These are phyloP conservation scores for Tetrahymena thermophila DNA, from an alignment of 73 alveolate genomes.

Conservation along the genomic window DNA sequence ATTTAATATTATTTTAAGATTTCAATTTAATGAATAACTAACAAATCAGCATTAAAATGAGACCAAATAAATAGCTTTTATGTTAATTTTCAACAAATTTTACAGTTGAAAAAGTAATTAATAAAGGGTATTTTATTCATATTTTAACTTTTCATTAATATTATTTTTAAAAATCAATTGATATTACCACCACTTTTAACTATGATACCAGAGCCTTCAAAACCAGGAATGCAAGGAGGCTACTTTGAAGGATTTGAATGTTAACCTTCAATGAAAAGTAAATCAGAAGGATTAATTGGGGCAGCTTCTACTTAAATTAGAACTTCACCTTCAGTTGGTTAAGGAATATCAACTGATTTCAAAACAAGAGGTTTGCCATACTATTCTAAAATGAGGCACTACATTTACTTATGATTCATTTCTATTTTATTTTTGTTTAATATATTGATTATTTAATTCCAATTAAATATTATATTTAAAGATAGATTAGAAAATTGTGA, in stretches of 20 bases:
- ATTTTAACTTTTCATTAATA: no score
- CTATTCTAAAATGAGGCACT: constrained; percentile 6
- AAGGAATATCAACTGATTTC: constrained; percentile 40
- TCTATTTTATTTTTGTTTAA: background rate
- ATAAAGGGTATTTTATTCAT: no score
- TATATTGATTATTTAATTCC: background rate
- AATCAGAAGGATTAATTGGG: constrained; percentile 70
- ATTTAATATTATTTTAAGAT: no score
- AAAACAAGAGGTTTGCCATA: background rate
- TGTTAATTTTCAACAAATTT: no score
- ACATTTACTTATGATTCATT: background rate
- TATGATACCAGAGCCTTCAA: constrained; percentile 55
- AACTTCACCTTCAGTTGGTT: constrained; percentile 44
- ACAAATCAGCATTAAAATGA: no score
- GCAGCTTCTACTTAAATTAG: constrained; percentile 56
- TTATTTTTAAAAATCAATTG: background rate
- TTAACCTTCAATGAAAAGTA: background rate
- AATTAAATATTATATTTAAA: no score
- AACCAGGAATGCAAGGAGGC: constrained; percentile 53
- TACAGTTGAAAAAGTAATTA: no score
- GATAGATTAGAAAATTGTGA: no score
- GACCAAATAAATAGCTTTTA: no score
- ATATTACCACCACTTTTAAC: background rate
- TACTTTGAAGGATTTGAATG: constrained; percentile 6
- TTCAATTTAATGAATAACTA: no score